Evolutionary conservation across 2,329 filamentous ascomycete species (phyloP).

Genomic region (Aspergillus tubingensis): DNA sequence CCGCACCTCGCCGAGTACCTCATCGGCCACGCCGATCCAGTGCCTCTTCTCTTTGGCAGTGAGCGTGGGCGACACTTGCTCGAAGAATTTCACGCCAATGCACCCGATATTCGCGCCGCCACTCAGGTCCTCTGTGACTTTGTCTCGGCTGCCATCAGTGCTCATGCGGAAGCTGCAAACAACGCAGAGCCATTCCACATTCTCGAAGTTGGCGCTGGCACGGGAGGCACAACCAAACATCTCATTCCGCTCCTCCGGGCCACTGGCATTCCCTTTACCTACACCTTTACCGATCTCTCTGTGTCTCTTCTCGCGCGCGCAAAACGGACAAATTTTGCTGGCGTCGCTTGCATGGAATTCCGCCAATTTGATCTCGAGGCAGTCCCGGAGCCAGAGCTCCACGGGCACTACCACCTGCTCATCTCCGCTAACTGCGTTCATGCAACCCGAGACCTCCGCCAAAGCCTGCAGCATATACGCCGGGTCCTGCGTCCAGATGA

Average conservation of each 20-base stretch:
- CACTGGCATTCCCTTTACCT: not conserved
- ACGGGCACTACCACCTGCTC: not conserved
- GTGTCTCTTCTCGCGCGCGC: not conserved
- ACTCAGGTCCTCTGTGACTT: not conserved
- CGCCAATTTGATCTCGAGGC: not conserved
- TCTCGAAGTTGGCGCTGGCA: no score
- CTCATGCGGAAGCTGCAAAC: not conserved
- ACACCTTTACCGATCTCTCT: not conserved
- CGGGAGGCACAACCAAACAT: not conserved
- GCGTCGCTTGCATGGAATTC: not conserved
- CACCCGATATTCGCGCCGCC: not conserved
- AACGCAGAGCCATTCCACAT: no score
- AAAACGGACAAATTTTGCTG: no score
- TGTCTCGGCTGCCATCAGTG: not conserved
- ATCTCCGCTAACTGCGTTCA: not conserved
- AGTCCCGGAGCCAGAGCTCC: not conserved
- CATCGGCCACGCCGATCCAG: not conserved
- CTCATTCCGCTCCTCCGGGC: not conserved
- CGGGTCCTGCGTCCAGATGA: conserved; percentile 14
- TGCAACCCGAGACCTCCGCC: not conserved
- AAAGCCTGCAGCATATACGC: not conserved
- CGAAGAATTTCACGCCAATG: not conserved
- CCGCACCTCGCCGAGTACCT: not conserved
- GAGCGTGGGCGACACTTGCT: not conserved
- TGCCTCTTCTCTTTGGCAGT: not conserved